Evolutionary conservation across 305 asterid genomes (phyloP).

Genomic region (Solanum aculeatissimum): DNA sequence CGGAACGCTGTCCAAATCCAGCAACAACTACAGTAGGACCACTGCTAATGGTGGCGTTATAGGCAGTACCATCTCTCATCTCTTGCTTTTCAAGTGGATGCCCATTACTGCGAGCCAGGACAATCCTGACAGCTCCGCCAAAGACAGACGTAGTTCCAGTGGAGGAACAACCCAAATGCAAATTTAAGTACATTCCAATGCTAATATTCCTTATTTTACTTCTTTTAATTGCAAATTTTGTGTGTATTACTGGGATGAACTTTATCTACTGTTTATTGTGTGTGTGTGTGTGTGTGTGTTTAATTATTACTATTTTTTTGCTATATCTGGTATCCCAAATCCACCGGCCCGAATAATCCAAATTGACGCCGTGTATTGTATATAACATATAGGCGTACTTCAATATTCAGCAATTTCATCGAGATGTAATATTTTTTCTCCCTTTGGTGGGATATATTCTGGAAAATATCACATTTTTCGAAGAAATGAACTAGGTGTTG

Average conservation of each 20-base stretch:
- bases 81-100: conserved; percentile 77
- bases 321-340: too few species aligned
- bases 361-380: background rate
- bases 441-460: background rate
- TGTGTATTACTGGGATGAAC: too few species aligned
- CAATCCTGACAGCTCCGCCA: conserved; percentile 1
- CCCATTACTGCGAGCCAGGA: conserved; percentile 51
- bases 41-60: conserved; percentile 31
- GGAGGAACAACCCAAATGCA: conserved; percentile 46
- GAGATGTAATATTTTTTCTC: background rate
- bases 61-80: conserved; percentile 51
- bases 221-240: background rate
- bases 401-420: background rate
- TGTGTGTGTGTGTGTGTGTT: too few species aligned
- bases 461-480: background rate
- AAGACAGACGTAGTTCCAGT: conserved; percentile 27
- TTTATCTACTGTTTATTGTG: too few species aligned
- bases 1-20: conserved; percentile 21
- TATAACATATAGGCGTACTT: background rate
- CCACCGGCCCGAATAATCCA: background rate
- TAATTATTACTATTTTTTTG: too few species aligned
- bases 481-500: background rate
- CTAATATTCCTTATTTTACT: background rate
- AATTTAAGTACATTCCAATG: conserved; percentile 92
- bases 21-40: background rate